Evolutionary conservation across 768 basidiomycete species (phyloP), one percentile per base, ranked within the genome.

Genomic region (Panellus pusillus): DNA sequence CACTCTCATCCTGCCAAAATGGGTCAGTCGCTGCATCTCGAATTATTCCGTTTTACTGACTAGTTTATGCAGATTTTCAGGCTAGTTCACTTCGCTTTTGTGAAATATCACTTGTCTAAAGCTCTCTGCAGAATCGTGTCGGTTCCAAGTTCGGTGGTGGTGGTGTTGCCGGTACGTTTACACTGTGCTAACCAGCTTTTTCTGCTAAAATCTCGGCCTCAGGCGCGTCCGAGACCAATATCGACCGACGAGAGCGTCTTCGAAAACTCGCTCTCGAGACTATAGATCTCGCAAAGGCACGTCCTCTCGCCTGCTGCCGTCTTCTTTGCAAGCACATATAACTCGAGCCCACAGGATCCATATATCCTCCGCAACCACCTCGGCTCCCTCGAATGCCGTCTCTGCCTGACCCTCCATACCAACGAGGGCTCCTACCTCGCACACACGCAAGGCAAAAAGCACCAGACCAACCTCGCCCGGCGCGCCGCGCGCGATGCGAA

Each of bases 401-500:
- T 99, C 27, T 98, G 97, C 70, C 75, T 99, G 43, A 99, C 97
- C 0, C 81, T 99, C 11, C 97, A 99, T 73, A 98, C 96, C n/a
- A 98, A 98, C 65, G 97, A 99, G 73, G 97, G 97, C 17, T 97
- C 95, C 13, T 98, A 98, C 69, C 88, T 99, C 44, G 97, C 97
- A 0, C 97, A 99, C 64, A 99, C 97, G 0, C 97, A 98, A 75
- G 97, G 97, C 18, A 99, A 98, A 77, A 99, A 98, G 68, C 97
- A 98, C 68, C 97, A 98, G 69, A 98, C 95, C 4, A 98, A 98
- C 68, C 84, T 99, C 47, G 97, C 97, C 13, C 84, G 97, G 37
- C 88, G 97, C 61, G 97, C 97, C 0, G 96, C 96, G n/a, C 85
- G 87, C 60, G 97, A 98, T 78, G 90, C 92, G 43, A 97, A 98